These are phyloP conservation scores for Cruciata laevipes DNA, from an alignment of 257 asterid genomes.

Conservation along the genomic window DNA sequence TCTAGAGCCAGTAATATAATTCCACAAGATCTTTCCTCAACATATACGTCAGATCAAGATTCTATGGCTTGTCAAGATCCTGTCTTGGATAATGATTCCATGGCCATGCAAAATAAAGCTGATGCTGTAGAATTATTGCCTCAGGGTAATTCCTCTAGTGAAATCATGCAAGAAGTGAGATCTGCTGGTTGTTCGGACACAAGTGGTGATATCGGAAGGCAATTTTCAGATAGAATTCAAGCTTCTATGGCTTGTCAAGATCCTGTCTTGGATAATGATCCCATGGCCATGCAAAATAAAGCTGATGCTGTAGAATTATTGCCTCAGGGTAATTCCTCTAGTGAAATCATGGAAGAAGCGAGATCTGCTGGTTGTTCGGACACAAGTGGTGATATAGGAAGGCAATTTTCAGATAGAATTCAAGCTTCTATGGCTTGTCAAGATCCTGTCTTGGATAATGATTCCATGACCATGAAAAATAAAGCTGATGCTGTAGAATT, in stretches of 20 bases:
- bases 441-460: conserved; percentile 29
- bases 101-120: conserved; percentile 15
- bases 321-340: conserved; percentile 16
- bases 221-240: not conserved
- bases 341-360: conserved; percentile 16
- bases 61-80: conserved; percentile 16
- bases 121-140: conserved; percentile 20
- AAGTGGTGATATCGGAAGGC: conserved; percentile 2
- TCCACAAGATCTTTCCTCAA: conserved; percentile 9
- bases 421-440: conserved; percentile 16
- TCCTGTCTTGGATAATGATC: conserved; percentile 28
- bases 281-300: conserved; percentile 12
- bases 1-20: conserved; percentile 13
- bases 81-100: conserved; percentile 27
- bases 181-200: conserved; percentile 17
- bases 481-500: conserved; percentile 20
- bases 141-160: conserved; percentile 18
- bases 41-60: conserved; percentile 17
- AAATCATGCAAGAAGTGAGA: conserved; percentile 15
- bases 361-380: conserved; percentile 18
- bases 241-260: conserved; percentile 15
- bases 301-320: conserved; percentile 21
- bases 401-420: not conserved
- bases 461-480: conserved; percentile 10
- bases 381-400: conserved; percentile 5